These are phyloP conservation scores for Neospora caninum DNA, from an alignment of 169 alveolate genomes.

Conservation along the genomic window DNA sequence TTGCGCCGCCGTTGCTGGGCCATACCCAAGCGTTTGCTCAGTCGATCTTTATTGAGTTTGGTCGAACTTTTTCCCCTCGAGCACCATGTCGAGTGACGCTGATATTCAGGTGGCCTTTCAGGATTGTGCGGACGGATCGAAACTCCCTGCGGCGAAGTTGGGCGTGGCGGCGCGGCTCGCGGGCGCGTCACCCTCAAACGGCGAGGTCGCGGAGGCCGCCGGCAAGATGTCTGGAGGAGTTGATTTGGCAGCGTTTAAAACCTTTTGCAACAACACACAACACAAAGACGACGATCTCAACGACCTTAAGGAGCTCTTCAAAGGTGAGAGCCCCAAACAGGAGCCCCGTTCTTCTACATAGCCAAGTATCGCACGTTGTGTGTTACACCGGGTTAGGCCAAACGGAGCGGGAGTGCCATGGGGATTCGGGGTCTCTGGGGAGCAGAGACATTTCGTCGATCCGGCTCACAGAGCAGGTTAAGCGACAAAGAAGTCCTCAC, in stretches of 20 bases:
- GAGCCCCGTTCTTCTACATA: no score
- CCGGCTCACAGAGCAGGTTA: no score
- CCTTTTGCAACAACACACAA: not conserved
- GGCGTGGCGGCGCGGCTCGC: constrained; percentile 42
- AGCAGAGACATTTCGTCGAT: no score
- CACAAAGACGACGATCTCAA: not conserved
- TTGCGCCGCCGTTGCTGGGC: no score
- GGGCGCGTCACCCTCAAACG: constrained; percentile 28
- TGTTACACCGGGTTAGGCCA: no score
- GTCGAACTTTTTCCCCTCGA: not conserved
- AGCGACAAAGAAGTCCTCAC: no score
- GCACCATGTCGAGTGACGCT: constrained; percentile 4
- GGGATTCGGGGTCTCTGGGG: no score
- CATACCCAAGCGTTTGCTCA: no score
- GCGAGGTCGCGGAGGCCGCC: not conserved
- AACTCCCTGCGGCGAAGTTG: not conserved
- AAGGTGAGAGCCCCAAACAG: not conserved
- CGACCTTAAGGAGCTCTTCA: constrained; percentile 16
- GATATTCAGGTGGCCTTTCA: not conserved
- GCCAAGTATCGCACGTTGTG: no score
- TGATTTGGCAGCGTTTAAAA: constrained; percentile 8
- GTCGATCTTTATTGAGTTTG: no score
- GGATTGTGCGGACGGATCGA: not conserved
- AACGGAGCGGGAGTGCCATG: no score
- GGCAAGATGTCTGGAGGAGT: not conserved